phyloP scores from a whole-genome alignment of 257 asterid species.

The Forsythia suspensa region DNA sequence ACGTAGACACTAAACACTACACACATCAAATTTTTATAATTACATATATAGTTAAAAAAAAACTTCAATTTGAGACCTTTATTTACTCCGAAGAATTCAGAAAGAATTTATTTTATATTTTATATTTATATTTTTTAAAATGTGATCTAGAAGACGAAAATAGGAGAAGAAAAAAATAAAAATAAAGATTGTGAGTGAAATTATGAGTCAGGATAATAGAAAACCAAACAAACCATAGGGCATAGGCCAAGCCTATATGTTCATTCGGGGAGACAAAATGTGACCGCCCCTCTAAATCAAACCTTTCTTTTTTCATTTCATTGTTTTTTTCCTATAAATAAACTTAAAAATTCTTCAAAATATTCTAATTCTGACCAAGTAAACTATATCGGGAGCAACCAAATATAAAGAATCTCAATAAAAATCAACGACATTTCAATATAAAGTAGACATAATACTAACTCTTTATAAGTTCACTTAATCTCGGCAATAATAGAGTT shows the following conservation, averaged over 20 bases:
- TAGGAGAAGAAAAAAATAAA: background rate
- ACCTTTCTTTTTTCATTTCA: background rate
- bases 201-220: background rate
- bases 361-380: background rate
- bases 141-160: no score
- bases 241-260: background rate
- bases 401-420: no score
- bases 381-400: no score
- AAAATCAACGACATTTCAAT: background rate
- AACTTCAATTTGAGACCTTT: no score
- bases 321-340: background rate
- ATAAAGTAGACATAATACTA: background rate
- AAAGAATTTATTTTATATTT: no score
- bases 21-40: no score
- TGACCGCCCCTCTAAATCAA: conserved; percentile 11
- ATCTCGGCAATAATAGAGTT: background rate
- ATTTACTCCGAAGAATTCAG: no score
- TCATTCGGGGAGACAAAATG: conserved; percentile 27
- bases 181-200: conserved; percentile 7
- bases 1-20: no score
- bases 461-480: background rate
- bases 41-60: no score
- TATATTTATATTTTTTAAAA: no score
- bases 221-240: background rate
- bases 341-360: background rate